A percentile compares a stretch with the other conserved stretches of the same genome.
These are phyloP conservation scores for Pistacia atlantica DNA, from an alignment of 345 rosid species.

Conservation along the genomic window DNA sequence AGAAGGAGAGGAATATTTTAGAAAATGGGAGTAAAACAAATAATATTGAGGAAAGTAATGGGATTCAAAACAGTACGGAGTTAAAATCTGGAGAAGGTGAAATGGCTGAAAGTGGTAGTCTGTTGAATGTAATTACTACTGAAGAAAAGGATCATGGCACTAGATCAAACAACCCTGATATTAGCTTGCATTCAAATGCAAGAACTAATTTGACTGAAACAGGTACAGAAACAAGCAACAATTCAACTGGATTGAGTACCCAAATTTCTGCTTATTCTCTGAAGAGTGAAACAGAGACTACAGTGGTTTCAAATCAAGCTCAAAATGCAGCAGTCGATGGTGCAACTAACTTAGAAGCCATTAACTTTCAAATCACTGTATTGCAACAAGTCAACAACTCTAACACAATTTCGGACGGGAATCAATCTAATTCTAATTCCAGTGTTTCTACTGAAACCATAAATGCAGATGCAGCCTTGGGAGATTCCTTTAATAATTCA, in stretches of 20 bases:
- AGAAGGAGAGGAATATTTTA: slow-evolving; percentile 28
- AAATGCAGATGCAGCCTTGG: slow-evolving; percentile 21
- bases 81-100: slow-evolving; percentile 34
- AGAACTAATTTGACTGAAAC: slow-evolving; percentile 30
- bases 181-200: slow-evolving; percentile 17
- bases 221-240: slow-evolving; percentile 33
- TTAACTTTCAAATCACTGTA: slow-evolving; percentile 25
- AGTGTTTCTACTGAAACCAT: slow-evolving; percentile 31
- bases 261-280: slow-evolving; percentile 31
- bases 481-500: slow-evolving; percentile 33
- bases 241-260: slow-evolving; percentile 25
- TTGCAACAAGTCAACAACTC: slow-evolving; percentile 28
- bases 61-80: slow-evolving; percentile 28
- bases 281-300: slow-evolving; percentile 39
- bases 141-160: slow-evolving; percentile 32
- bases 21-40: slow-evolving; percentile 25
- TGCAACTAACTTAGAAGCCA: slow-evolving; percentile 30
- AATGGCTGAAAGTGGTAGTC: slow-evolving; percentile 18
- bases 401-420: slow-evolving; percentile 12
- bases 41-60: slow-evolving; percentile 19
- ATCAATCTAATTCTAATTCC: slow-evolving; percentile 28
- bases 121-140: slow-evolving; percentile 27
- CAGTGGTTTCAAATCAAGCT: slow-evolving; percentile 11
- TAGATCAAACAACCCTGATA: slow-evolving; percentile 22
- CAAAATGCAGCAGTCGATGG: slow-evolving; percentile 35